Conservation (phyloP, 306 rosid genomes). For the Crotalaria pallida region DNA sequence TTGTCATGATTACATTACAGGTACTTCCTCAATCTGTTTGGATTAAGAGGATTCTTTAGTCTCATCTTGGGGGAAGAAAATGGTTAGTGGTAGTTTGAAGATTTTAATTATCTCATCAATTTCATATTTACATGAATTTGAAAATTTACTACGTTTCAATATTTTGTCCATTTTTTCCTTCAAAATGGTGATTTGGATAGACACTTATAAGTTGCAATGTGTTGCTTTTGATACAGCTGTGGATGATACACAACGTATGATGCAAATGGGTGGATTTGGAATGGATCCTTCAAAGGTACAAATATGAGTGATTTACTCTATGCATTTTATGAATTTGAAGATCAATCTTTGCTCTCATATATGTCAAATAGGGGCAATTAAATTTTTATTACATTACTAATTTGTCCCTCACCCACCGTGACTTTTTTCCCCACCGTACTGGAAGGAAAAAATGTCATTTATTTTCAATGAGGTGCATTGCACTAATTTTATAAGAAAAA, state of each 20-base stretch:
- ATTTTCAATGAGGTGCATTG: background rate
- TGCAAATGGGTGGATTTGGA: constrained; percentile 99
- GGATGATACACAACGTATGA: constrained; percentile 95
- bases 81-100: constrained; percentile 52
- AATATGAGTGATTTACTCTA: constrained; percentile 1
- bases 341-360: background rate
- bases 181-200: background rate
- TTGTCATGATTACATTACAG: constrained; percentile 40
- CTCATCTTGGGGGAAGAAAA: constrained; percentile 99
- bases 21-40: constrained; percentile 96
- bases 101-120: background rate
- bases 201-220: constrained; percentile 10
- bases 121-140: constrained; percentile 5
- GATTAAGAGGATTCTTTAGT: constrained; percentile 94
- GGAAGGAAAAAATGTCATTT: background rate
- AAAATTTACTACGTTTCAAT: background rate
- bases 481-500: constrained; percentile 10
- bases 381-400: background rate
- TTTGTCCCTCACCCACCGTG: background rate
- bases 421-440: background rate
- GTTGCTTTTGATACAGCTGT: constrained; percentile 59
- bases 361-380: background rate
- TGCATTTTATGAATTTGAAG: constrained; percentile 10
- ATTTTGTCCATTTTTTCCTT: background rate
- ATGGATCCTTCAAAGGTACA: constrained; percentile 89